A percentile compares a stretch with the other conserved stretches of the same genome.
These are phyloP conservation scores for Saussurea involucrata DNA, from an alignment of 129 eudicot genomes.

Conservation along the genomic window DNA sequence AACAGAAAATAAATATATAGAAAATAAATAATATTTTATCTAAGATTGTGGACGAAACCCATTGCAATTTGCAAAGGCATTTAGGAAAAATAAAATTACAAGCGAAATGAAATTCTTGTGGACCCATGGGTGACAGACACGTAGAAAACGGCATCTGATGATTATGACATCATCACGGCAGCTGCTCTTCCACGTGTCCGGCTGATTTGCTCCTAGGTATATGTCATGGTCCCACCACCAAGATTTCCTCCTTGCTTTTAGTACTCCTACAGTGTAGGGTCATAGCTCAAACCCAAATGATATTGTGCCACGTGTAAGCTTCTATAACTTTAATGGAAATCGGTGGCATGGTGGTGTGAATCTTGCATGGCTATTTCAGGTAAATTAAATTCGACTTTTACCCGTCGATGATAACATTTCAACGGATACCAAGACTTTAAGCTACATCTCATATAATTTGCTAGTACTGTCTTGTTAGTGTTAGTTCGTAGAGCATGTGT, in stretches of 20 bases:
- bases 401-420: not conserved
- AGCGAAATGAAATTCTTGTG: not conserved
- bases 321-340: not conserved
- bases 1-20: no score
- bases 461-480: not conserved
- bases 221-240: conserved; percentile 13
- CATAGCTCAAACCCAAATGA: not conserved
- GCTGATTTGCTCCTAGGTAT: not conserved
- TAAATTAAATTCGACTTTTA: not conserved
- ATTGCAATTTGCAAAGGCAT: no score
- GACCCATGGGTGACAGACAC: not conserved
- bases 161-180: not conserved
- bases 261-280: conserved; percentile 14
- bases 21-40: no score
- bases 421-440: no score
- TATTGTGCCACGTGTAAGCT: not conserved
- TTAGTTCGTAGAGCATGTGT: not conserved
- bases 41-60: no score
- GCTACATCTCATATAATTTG: not conserved
- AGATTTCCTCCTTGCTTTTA: conserved; percentile 2
- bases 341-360: not conserved
- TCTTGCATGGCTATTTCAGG: not conserved
- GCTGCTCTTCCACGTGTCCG: conserved; percentile 12
- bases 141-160: not conserved
- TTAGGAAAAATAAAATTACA: no score